Conservation (phyloP, 2,329 filamentous ascomycete genomes). For the Cercospora sesami region DNA sequence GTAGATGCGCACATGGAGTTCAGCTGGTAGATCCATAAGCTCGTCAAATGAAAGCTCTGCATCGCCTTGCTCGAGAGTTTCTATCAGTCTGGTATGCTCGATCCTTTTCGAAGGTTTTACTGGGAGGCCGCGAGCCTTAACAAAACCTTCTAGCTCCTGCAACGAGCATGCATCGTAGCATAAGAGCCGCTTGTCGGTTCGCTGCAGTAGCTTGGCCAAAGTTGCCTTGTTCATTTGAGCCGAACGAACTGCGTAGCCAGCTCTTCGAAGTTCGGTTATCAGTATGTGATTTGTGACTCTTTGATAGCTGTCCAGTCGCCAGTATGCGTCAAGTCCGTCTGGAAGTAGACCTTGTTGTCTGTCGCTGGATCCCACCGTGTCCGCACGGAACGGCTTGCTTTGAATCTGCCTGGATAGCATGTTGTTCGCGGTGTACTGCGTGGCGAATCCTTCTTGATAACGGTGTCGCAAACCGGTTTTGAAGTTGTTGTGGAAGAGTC, state of each 20-base stretch:
- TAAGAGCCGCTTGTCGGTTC: neutral
- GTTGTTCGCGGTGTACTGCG: no score
- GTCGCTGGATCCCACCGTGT: no score
- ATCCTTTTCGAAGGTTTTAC: neutral
- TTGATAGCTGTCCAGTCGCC: neutral
- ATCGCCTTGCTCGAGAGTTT: neutral
- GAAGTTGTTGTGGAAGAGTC: no score
- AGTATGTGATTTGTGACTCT: fast-evolving
- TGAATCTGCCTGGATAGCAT: no score
- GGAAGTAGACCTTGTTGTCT: no score
- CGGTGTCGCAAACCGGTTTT: no score
- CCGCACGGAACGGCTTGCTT: no score
- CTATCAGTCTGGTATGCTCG: neutral
- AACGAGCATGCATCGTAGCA: neutral
- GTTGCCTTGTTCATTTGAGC: neutral
- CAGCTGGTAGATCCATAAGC: neutral
- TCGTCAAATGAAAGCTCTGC: neutral
- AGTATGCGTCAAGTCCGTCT: neutral
- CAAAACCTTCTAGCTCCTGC: neutral
- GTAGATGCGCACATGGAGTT: neutral
- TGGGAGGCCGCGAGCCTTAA: neutral
- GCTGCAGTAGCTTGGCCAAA: neutral
- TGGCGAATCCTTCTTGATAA: no score
- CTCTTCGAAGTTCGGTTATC: neutral
- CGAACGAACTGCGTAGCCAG: neutral